phyloP scores from a whole-genome alignment of 1,139 yeast species.

The Scheffersomyces parashehatae region DNA sequence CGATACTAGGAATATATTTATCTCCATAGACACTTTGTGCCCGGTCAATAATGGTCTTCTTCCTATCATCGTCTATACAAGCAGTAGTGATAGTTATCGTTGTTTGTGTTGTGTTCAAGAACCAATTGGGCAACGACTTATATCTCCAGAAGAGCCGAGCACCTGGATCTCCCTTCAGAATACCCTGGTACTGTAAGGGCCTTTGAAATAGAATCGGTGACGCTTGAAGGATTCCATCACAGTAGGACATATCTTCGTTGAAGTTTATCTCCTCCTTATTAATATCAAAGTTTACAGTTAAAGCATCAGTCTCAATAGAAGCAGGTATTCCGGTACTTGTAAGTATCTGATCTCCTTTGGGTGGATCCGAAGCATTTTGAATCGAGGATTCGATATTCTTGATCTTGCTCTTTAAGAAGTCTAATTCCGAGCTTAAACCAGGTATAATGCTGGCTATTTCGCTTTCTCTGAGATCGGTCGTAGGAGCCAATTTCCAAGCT shows the following conservation, averaged over 20 bases:
- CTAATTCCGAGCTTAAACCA: background rate
- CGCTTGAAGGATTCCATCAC: constrained; percentile 3
- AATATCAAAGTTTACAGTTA: background rate
- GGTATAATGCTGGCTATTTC: background rate
- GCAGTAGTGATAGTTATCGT: constrained; percentile 1
- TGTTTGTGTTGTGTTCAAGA: background rate
- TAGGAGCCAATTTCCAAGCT: background rate
- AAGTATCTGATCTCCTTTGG: too few species aligned
- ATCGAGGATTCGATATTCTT: background rate
- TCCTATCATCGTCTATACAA: background rate
- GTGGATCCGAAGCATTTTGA: too few species aligned
- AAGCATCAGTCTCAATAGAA: too few species aligned
- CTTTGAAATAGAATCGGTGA: constrained; percentile 1
- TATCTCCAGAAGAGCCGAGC: constrained; percentile 8
- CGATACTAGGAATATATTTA: constrained; percentile 4
- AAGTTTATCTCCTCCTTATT: constrained; percentile 10
- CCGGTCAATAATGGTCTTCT: background rate
- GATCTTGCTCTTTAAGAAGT: background rate
- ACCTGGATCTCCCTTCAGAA: constrained; percentile 14
- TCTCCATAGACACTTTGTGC: constrained; percentile 4
- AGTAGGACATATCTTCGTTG: constrained; percentile 1
- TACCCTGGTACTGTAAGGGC: constrained; percentile 8
- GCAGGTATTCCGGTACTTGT: too few species aligned
- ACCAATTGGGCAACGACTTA: constrained; percentile 1
- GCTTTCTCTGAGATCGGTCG: background rate